Evolutionary conservation across 2,329 filamentous ascomycete species (phyloP), one percentile per base, ranked within the genome.

Genomic region (Claviceps quebecensis): DNA sequence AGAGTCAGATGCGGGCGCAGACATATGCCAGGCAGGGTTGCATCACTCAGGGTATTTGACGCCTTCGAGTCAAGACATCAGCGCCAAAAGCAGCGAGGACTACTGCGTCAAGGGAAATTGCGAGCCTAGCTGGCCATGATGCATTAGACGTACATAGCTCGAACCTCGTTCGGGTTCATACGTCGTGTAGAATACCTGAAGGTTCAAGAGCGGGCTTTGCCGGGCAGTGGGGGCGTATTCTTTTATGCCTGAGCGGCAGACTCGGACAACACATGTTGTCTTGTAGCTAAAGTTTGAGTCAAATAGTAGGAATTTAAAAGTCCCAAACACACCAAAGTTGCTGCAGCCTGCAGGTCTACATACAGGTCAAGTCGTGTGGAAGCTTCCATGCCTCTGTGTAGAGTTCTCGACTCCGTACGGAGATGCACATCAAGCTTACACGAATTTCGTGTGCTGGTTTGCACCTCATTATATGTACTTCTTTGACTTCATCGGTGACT

Each of bases 1-100:
- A 45, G 53, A 54, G 39, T 52, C 53, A 37, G 50, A 54, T 37
- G 36, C 36, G 37, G 50, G 48, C 45, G 47, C 29, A 38, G 50
- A 50, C 37, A 19, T 29, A 23, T 39, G 49, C 41, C 45, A 44
- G 38, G 38, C 41, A 16, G 41, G 19, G 13, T 29, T 43, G 23
- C 43, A 29, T 43, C 26, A 19, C 22, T 36, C 41, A 34, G 36
- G 45, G n/a, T 40, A 46, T 9, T 37, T 43, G 34, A 51, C 39
- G 19, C 38, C 46, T 16, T 34, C 22, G 45, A 44, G 41, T 29
- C 46, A 38, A 40, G 46, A 37, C 11, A 29, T 23, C 5, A 48
- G 40, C 45, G 40, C 8, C 45, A 40, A 45, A 53, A 45, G 29
- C 34, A 48, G 45, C 45, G 52, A 51, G 29, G 45, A 53, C 17